Base-by-base conservation (phyloP, 2,329 filamentous ascomycete species). In the Penicillium digitatum region DNA sequence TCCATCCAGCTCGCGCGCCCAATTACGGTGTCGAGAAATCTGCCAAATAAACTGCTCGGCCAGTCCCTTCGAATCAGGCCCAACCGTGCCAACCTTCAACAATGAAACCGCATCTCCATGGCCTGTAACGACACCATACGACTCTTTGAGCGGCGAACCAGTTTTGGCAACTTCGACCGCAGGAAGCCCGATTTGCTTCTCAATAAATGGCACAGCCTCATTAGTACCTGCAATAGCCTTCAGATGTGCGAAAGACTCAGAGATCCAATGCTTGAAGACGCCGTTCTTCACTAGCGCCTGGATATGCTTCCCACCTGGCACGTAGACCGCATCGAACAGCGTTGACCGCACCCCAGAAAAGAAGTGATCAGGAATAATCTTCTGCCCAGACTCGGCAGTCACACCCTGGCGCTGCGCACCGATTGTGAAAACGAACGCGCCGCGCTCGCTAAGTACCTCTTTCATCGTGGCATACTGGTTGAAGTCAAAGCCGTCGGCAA, bases 211-310 rank as follows among this genome's bases (percentile, higher is more conserved):
- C 7, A 71, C 69, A 10, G 66, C 69, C 52, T 73, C 70, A 37
- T 87, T 88, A 0, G 86, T 85, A 0, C 85, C 89, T 1, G 84
- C 88, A 42, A 94, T 87, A 1, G 87, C 76, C 78, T 93, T 93
- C 50, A 92, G 79, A 57, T 94, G 89, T 0, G 88, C 89, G 61
- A 92, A 94, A 0, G 89, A 87, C 72, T 94, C 89, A 2, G 87
- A 82, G 2, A 93, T 75, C 83, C 87, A 93, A 74, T 92, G 87
- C 8, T 89, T 71, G 0, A 87, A 88, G 16, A 88, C 84, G 0
- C 89, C 89, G 59, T 82, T 90, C 77, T 86, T 85, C 51, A 80
- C 75, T 0, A 94, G 80, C 0, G 82, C 82, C 38, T 79, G 73
- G 22, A 89, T 74, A 0, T 85, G 78, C 0, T 80, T 76, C 1